These are phyloP conservation scores for Thermomucor indicae-seudaticae DNA, from an alignment of 371 early-diverging fungal genomes.

Conservation along the genomic window DNA sequence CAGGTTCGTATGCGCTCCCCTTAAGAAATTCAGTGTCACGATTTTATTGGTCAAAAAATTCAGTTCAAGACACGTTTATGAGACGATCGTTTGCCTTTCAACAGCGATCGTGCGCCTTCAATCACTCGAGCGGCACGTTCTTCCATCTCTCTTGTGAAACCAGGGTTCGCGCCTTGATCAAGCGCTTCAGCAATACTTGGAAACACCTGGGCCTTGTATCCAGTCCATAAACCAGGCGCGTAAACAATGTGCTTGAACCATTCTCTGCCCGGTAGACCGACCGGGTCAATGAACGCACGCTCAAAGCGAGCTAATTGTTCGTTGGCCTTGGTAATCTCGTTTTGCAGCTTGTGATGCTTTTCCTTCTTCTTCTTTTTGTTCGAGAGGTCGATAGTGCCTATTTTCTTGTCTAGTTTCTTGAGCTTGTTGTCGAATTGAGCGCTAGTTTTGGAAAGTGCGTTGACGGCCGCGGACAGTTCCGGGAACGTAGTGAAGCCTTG, in stretches of 20 bases:
- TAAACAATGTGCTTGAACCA: constrained; percentile 54
- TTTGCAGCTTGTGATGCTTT: constrained; percentile 2
- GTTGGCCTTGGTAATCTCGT: constrained; percentile 24
- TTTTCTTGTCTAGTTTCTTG: constrained; percentile 4
- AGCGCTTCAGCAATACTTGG: constrained; percentile 39
- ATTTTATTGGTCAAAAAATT: no score
- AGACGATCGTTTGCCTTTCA: constrained; percentile 7
- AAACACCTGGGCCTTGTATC: constrained; percentile 31
- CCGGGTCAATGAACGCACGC: constrained; percentile 41
- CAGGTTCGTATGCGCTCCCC: no score
- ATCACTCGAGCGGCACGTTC: constrained; percentile 12
- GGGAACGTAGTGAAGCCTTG: constrained; percentile 9
- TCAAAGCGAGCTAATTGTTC: constrained; percentile 39
- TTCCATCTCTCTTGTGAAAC: constrained; percentile 17
- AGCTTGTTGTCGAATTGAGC: constrained; percentile 6
- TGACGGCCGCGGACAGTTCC: constrained; percentile 2
- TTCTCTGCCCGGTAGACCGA: constrained; percentile 42
- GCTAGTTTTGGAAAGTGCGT: background rate
- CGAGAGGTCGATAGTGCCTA: no score
- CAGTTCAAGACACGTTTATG: no score
- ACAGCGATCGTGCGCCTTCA: constrained; percentile 6
- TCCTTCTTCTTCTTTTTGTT: no score
- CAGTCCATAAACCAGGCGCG: no score
- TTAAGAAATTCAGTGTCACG: no score
- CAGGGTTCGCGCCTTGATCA: constrained; percentile 21